Evolutionary conservation across 2,329 filamentous ascomycete genomes (phyloP).

Genomic region (Chaetomium sp.): DNA sequence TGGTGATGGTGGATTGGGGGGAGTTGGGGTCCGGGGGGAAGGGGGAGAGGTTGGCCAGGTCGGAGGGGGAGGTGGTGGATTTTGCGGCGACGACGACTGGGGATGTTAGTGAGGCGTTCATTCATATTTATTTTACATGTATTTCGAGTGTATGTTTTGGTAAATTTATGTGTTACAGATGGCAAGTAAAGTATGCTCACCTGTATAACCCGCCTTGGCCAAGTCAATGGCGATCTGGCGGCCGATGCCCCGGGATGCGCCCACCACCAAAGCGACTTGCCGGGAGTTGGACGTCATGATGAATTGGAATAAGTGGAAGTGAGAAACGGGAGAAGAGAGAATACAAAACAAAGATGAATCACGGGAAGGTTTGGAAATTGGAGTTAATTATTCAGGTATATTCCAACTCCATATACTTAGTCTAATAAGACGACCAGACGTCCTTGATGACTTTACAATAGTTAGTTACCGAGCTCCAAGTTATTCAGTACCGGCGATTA

Average conservation of each 20-base stretch:
- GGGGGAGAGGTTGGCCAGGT: constrained; percentile 47
- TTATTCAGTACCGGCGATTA: constrained; percentile 1
- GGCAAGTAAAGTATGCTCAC: constrained; percentile 46
- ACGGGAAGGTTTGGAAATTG: no score
- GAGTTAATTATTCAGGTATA: no score
- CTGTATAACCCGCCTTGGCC: constrained; percentile 61
- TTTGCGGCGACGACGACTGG: constrained; percentile 73
- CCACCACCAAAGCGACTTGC: constrained; percentile 64
- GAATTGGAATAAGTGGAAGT: background rate
- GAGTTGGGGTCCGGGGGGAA: constrained; percentile 77
- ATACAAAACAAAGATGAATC: no score
- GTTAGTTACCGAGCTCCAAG: background rate
- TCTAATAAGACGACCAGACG: no score
- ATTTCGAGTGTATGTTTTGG: no score
- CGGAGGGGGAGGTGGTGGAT: constrained; percentile 48
- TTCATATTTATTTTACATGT: background rate
- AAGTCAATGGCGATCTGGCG: constrained; percentile 74
- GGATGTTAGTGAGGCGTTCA: background rate
- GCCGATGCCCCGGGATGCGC: constrained; percentile 74
- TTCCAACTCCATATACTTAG: no score
- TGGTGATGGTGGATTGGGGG: constrained; percentile 67
- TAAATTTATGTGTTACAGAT: no score
- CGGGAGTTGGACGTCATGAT: constrained; percentile 23
- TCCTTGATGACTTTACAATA: no score
- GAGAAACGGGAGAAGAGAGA: background rate